Base-by-base conservation (phyloP, 495 filamentous ascomycete genomes). In the Podospora conica region DNA sequence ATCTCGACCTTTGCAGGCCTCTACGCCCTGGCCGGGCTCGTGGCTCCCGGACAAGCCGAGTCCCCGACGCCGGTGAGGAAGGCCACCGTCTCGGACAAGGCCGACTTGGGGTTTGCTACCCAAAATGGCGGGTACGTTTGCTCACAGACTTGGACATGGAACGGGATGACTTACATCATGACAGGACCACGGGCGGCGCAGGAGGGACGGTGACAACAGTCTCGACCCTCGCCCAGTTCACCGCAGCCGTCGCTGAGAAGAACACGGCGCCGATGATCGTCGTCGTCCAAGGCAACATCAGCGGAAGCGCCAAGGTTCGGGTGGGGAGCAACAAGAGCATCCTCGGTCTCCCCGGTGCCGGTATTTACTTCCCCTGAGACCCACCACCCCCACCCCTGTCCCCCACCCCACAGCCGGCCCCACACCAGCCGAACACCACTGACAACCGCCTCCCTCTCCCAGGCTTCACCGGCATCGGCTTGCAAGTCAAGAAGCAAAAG, bases 131-230 rank as follows among this genome's bases (percentile, higher is more conserved):
- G 60, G 60, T 61, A 48, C 2, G 59, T n/a, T 15, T 4, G 9
- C 18, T n/a, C n/a, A n/a, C n/a, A n/a, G n/a, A n/a, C n/a, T n/a
- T n/a, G n/a, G n/a, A n/a, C n/a, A n/a, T 20, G 5, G 24, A 22
- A 11, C 28, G 33, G 9, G 10, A n/a, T 20, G 33, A 33, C 22
- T 57, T 9, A 58, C 63, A 48, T 4, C 3, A 7, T n/a, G 7
- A 63, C 65, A 72, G 74, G 15, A 88, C 85, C 20, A 87, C 78
- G n/a, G 86, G 86, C 40, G 86, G 87, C 62, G 73, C 77, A 29
- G 84, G 85, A 15, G 87, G 86, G 61, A 82, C 78, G 2, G 85
- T 83, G 7, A 85, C 82, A 11, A 86, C 84, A 9, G 87, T 88
- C 58, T 84, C 84, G 2, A 81, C 82, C 3, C 83, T 85, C 28